Percentiles rank a stretch among this genome's conserved stretches.
Conservation (phyloP, 2,329 filamentous ascomycete species). For the Neonectria magnoliae region DNA sequence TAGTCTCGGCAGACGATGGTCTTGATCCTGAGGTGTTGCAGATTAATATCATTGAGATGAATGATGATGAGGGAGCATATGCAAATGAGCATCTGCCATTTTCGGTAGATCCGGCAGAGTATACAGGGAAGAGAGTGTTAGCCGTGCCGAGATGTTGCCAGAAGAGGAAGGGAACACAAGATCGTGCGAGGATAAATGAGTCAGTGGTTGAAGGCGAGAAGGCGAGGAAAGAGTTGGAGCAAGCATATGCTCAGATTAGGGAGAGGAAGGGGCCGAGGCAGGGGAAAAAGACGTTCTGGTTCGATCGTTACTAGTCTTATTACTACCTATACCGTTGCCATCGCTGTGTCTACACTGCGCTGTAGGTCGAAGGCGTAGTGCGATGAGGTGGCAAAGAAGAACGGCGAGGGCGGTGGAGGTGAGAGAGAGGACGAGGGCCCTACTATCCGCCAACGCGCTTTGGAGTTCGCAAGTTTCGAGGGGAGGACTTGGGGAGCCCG, state of each 20-base stretch:
- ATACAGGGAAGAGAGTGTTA: constrained; percentile 51
- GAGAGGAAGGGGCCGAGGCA: too few species aligned
- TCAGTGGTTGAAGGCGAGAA: background rate
- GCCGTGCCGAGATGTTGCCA: constrained; percentile 54
- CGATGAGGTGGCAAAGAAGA: too few species aligned
- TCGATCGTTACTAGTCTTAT: background rate
- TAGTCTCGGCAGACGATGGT: constrained; percentile 47
- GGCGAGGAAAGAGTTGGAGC: background rate
- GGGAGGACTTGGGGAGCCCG: too few species aligned
- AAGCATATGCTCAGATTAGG: background rate
- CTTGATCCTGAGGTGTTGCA: constrained; percentile 53
- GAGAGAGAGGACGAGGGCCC: too few species aligned
- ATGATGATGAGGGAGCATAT: constrained; percentile 44
- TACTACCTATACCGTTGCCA: background rate
- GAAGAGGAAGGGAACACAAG: constrained; percentile 17
- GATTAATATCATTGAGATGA: constrained; percentile 54
- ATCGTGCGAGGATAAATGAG: constrained; percentile 5
- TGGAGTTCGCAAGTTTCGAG: too few species aligned
- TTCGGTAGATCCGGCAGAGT: constrained; percentile 48
- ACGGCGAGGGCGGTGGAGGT: too few species aligned
- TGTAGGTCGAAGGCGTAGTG: too few species aligned
- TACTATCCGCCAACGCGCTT: too few species aligned
- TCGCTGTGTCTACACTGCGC: too few species aligned
- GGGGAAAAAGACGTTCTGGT: background rate
- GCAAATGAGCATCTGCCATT: constrained; percentile 49